These are phyloP conservation scores for Picochlorum sp. DNA, from an alignment of 139 green algal species.

Conservation along the genomic window DNA sequence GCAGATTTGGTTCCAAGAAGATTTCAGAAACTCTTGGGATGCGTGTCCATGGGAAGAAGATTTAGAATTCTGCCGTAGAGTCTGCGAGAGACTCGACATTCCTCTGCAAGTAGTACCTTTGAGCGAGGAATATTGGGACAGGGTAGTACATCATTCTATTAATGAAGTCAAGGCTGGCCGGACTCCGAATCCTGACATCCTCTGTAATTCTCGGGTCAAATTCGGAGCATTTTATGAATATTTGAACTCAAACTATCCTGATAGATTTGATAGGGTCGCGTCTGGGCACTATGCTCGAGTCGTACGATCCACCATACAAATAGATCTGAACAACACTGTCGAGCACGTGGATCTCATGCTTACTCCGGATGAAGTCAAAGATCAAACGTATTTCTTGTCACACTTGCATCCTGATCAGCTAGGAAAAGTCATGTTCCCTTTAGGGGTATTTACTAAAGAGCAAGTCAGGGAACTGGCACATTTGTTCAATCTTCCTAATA, in stretches of 20 bases:
- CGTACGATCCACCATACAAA: neutral
- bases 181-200: constrained; percentile 96
- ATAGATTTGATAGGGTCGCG: constrained; percentile 55
- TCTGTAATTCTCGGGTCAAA: constrained; percentile 92
- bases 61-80: constrained; percentile 68
- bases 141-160: constrained; percentile 76
- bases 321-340: neutral
- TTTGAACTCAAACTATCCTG: constrained; percentile 31
- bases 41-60: constrained; percentile 97
- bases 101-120: constrained; percentile 70
- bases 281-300: constrained; percentile 70
- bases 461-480: constrained; percentile 69
- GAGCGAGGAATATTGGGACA: constrained; percentile 80
- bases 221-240: constrained; percentile 88
- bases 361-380: constrained; percentile 74
- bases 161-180: constrained; percentile 69
- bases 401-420: constrained; percentile 68
- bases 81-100: constrained; percentile 42
- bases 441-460: constrained; percentile 78
- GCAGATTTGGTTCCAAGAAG: constrained; percentile 91
- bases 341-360: constrained; percentile 28
- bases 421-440: constrained; percentile 71
- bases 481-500: constrained; percentile 61
- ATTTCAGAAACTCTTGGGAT: constrained; percentile 94
- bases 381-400: constrained; percentile 92